Evolutionary conservation across 1,139 yeast species (phyloP).

Genomic region (Suhomyces choctaworum): DNA sequence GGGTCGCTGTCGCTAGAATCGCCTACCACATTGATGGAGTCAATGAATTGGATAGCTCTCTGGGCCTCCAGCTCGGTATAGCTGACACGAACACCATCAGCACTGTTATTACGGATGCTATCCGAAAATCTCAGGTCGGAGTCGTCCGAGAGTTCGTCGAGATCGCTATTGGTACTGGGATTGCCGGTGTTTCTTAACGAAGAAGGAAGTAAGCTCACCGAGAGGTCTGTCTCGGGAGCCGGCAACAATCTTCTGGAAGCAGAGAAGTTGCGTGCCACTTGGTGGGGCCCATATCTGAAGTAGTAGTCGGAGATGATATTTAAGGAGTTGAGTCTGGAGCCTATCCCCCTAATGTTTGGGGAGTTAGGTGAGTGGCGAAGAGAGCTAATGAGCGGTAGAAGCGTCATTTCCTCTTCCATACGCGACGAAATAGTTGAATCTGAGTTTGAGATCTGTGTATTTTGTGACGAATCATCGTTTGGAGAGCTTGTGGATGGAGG

Average conservation of each 20-base stretch:
- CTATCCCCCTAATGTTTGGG: conserved; percentile 10
- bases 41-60: conserved; percentile 12
- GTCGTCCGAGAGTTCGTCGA: conserved; percentile 4
- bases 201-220: conserved; percentile 8
- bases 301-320: conserved; percentile 18
- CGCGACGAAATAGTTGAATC: not conserved
- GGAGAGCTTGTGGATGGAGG: not conserved
- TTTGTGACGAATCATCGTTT: not conserved
- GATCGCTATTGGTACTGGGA: not conserved
- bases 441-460: not conserved
- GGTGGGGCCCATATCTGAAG: conserved; percentile 10
- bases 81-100: conserved; percentile 2
- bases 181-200: conserved; percentile 3
- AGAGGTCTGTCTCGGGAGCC: conserved; percentile 5
- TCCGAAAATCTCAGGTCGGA: conserved; percentile 7
- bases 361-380: conserved; percentile 6
- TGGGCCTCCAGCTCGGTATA: conserved; percentile 12
- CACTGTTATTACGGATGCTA: conserved; percentile 3
- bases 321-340: conserved; percentile 16
- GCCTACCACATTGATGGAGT: conserved; percentile 11
- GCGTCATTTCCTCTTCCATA: not conserved
- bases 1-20: conserved; percentile 11
- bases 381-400: conserved; percentile 2
- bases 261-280: conserved; percentile 1
- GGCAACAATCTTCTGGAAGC: conserved; percentile 1